These are phyloP conservation scores for Wickerhamomyces sp. DNA, from an alignment of 1,139 yeast species.

Conservation along the genomic window DNA sequence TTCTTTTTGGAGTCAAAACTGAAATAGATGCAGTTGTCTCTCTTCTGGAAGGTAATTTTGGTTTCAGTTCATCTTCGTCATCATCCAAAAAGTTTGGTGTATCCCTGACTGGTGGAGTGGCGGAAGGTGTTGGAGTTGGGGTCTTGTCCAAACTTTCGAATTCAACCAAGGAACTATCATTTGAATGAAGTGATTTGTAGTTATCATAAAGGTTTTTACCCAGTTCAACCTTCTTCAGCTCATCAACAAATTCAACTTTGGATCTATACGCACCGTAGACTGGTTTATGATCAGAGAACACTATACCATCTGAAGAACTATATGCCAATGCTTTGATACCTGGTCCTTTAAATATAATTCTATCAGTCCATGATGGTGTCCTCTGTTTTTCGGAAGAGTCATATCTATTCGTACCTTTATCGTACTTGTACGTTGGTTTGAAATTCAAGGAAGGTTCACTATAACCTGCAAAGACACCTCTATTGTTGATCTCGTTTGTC, in stretches of 20 bases:
- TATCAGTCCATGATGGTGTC: slow-evolving; percentile 96
- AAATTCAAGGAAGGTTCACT: slow-evolving; percentile 74
- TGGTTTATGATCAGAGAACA: slow-evolving; percentile 86
- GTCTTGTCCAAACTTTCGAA: too few species aligned
- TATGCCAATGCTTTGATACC: slow-evolving; percentile 53
- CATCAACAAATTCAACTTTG: slow-evolving; percentile 62
- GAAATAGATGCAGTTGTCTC: slow-evolving; percentile 6
- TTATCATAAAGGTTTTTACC: slow-evolving; percentile 46
- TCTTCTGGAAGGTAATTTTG: slow-evolving; percentile 10
- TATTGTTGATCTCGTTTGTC: slow-evolving; percentile 61
- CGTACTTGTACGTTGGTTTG: slow-evolving; percentile 90
- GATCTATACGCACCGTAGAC: slow-evolving; percentile 72
- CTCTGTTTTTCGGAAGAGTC: slow-evolving; percentile 90
- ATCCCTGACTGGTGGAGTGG: slow-evolving; percentile 1
- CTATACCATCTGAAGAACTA: slow-evolving; percentile 46
- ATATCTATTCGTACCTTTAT: slow-evolving; percentile 69
- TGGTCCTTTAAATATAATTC: slow-evolving; percentile 64
- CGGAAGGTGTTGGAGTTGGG: background rate
- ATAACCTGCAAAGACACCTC: slow-evolving; percentile 69
- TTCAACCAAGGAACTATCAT: slow-evolving; percentile 10
- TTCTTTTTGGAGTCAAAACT: slow-evolving; percentile 16
- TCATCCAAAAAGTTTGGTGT: slow-evolving; percentile 10
- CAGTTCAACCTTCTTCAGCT: slow-evolving; percentile 43
- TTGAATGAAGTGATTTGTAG: slow-evolving; percentile 31
- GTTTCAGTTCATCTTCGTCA: slow-evolving; percentile 7